Percentiles rank a stretch among this genome's conserved stretches.
Evolutionary conservation across 164 flowering plant genomes (phyloP).

Genomic region (Tetrastigma voinierianum): DNA sequence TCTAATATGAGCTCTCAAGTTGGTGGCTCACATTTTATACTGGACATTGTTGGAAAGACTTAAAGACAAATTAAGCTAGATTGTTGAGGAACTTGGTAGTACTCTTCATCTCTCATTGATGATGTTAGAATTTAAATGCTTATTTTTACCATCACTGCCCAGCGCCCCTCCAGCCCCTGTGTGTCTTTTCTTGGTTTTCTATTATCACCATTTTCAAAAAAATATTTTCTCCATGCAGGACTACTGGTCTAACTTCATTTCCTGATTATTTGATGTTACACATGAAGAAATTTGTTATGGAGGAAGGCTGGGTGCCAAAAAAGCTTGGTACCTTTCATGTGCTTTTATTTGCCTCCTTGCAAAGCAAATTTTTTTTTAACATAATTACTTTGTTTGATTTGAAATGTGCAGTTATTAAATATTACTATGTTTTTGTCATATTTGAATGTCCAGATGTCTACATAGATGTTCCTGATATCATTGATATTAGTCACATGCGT

Average conservation of each 20-base stretch:
- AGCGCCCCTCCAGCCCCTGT: no score
- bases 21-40: neutral
- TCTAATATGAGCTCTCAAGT: neutral
- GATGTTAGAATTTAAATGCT: neutral
- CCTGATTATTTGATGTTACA: conserved; percentile 96
- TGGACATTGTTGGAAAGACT: neutral
- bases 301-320: conserved; percentile 98
- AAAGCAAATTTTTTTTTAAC: neutral
- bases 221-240: conserved; percentile 46
- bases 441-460: conserved; percentile 74
- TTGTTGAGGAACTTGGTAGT: neutral
- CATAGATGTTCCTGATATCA: conserved; percentile 90
- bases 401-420: neutral
- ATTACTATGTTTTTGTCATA: conserved; percentile 1
- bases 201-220: neutral
- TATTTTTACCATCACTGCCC: neutral
- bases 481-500: conserved; percentile 92
- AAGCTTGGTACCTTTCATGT: conserved; percentile 66
- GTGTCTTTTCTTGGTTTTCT: neutral
- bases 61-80: neutral
- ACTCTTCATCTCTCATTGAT: neutral
- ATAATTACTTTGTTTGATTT: neutral
- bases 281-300: conserved; percentile 97
- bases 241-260: conserved; percentile 84
- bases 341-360: conserved; percentile 4